phyloP scores from a whole-genome alignment of 352 stramenopile genomes.

The Phytophthora multivora region DNA sequence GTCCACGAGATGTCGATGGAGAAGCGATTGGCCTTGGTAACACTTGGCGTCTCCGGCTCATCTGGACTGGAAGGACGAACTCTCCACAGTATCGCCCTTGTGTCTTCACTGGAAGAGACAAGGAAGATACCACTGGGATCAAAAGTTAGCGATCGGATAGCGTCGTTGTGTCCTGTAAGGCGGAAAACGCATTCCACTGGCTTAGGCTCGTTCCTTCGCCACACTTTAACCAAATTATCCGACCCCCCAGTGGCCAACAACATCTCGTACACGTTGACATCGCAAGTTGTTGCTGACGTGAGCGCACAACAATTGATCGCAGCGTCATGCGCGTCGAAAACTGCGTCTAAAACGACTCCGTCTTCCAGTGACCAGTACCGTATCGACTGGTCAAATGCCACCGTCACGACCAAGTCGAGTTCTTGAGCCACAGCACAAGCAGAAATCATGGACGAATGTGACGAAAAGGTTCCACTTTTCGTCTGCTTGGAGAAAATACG shows the following conservation, averaged over 20 bases:
- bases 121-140: conserved; percentile 56
- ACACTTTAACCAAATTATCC: conserved; percentile 75
- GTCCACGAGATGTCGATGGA: conserved; percentile 55
- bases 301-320: conserved; percentile 52
- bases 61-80: conserved; percentile 56
- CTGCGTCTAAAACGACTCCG: conserved; percentile 41
- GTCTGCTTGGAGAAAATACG: conserved; percentile 27
- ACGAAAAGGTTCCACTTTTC: conserved; percentile 38
- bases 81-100: conserved; percentile 54
- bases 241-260: conserved; percentile 58
- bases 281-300: conserved; percentile 33
- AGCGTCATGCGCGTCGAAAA: conserved; percentile 47
- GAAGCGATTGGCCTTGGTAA: conserved; percentile 48
- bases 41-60: conserved; percentile 26
- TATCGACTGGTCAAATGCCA: conserved; percentile 51
- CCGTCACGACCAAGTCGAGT: conserved; percentile 48
- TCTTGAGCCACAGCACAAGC: conserved; percentile 46
- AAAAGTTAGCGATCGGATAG: conserved; percentile 40
- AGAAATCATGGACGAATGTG: conserved; percentile 55
- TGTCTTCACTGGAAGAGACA: conserved; percentile 57
- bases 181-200: conserved; percentile 46
- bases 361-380: conserved; percentile 49
- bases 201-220: conserved; percentile 23
- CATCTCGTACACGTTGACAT: conserved; percentile 32
- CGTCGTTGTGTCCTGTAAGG: conserved; percentile 58